These are phyloP conservation scores for Spathaspora girioi DNA, from an alignment of 805 yeast genomes.

Conservation along the genomic window DNA sequence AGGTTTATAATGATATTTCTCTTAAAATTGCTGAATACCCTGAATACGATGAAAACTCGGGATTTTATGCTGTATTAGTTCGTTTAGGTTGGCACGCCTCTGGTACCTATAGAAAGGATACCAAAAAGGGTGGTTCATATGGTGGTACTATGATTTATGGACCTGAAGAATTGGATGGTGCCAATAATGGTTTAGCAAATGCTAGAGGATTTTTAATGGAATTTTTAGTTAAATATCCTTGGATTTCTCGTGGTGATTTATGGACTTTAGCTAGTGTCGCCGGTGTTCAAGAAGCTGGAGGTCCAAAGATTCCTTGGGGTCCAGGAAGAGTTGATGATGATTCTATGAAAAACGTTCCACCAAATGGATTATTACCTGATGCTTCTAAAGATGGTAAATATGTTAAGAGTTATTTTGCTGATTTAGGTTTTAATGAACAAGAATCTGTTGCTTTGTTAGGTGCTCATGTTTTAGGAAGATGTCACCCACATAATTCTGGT, in stretches of 20 bases:
- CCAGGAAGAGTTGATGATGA: slow-evolving; percentile 70
- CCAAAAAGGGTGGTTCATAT: slow-evolving; percentile 32
- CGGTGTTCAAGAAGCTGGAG: slow-evolving; percentile 75
- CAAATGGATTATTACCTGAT: slow-evolving; percentile 71
- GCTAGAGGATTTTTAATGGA: slow-evolving; percentile 57
- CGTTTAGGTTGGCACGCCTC: slow-evolving; percentile 40
- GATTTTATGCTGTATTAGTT: slow-evolving; percentile 33
- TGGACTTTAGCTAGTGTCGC: slow-evolving; percentile 77
- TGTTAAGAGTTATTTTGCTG: slow-evolving; percentile 56
- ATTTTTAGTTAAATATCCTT: slow-evolving; percentile 53
- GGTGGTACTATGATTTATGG: slow-evolving; percentile 35
- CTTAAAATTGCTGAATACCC: slow-evolving; percentile 46
- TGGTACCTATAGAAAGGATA: slow-evolving; percentile 26
- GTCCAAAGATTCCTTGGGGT: slow-evolving; percentile 77
- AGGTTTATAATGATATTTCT: slow-evolving; percentile 73
- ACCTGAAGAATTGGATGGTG: slow-evolving; percentile 30
- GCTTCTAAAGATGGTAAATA: slow-evolving; percentile 64
- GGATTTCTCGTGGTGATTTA: slow-evolving; percentile 77
- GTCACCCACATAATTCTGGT: slow-evolving; percentile 36
- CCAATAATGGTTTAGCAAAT: slow-evolving; percentile 61
- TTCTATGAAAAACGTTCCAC: slow-evolving; percentile 50
- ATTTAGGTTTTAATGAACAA: slow-evolving; percentile 45
- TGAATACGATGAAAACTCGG: slow-evolving; percentile 35
- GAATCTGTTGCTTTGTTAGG: slow-evolving; percentile 42
- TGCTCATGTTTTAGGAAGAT: slow-evolving; percentile 40